Evolutionary conservation across 139 green algal genomes (phyloP).

Genomic region (Chlorella sp.): DNA sequence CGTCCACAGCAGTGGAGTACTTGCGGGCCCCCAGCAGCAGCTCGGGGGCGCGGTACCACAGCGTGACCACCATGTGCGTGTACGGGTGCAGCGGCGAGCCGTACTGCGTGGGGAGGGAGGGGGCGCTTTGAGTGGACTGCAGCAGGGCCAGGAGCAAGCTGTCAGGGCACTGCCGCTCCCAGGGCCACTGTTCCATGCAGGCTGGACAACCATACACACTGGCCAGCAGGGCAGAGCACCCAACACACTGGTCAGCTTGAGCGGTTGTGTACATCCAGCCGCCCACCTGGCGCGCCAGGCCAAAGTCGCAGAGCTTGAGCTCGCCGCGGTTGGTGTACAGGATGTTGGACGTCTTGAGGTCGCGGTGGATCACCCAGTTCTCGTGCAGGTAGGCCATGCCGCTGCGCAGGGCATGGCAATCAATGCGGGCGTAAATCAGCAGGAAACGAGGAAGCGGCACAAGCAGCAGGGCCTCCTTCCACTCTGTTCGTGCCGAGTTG

Average conservation of each 20-base stretch:
- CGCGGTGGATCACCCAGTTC: conserved; percentile 89
- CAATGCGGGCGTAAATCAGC: not conserved
- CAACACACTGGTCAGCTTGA: too few relatives aligned
- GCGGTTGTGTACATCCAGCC: too few relatives aligned
- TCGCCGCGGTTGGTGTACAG: conserved; percentile 94
- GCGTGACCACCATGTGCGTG: conserved; percentile 86
- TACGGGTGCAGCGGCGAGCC: conserved; percentile 65
- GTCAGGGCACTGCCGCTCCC: not conserved
- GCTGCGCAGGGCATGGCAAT: not conserved
- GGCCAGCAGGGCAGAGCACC: too few relatives aligned
- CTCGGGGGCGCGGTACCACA: conserved; percentile 82
- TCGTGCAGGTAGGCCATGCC: conserved; percentile 92
- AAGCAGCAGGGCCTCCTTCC: too few relatives aligned
- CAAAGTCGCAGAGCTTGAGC: conserved; percentile 98
- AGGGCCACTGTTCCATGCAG: too few relatives aligned
- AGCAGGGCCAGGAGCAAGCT: not conserved
- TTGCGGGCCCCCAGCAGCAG: conserved; percentile 81
- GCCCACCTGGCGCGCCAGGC: conserved; percentile 73
- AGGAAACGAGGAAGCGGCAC: too few relatives aligned
- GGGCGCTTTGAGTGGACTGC: not conserved
- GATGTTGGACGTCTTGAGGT: conserved; percentile 98
- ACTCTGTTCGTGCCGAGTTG: not conserved
- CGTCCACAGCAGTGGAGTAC: conserved; percentile 90
- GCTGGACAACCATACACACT: not conserved
- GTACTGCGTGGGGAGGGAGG: conserved; percentile 52